Evolutionary conservation across 257 asterid genomes (phyloP).

Genomic region (Solanum sejunctum): DNA sequence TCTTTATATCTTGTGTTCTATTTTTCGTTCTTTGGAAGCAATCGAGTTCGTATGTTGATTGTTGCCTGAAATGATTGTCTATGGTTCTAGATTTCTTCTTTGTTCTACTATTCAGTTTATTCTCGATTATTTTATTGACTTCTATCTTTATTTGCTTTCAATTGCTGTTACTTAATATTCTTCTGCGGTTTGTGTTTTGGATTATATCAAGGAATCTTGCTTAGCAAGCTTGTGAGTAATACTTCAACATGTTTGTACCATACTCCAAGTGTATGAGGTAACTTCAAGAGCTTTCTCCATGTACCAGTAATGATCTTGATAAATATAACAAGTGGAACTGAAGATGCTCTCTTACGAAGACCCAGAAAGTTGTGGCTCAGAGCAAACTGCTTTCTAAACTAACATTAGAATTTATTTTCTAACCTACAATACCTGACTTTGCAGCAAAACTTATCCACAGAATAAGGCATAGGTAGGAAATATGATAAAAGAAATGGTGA

Average conservation of each 20-base stretch:
- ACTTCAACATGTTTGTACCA: not conserved
- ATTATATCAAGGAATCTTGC: not conserved
- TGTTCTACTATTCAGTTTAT: not conserved
- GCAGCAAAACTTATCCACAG: not conserved
- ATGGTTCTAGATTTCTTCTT: not conserved
- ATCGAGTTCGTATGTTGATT: not conserved
- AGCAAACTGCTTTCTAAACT: not conserved
- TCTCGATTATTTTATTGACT: not conserved
- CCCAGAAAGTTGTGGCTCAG: not conserved
- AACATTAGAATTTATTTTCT: not conserved
- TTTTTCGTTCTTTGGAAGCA: not conserved
- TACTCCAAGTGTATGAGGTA: not conserved
- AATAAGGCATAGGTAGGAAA: not conserved
- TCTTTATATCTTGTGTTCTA: not conserved
- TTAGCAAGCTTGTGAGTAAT: not conserved
- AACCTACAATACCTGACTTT: not conserved
- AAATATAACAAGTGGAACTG: not conserved
- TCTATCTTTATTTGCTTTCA: not conserved
- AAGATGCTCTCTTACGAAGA: not conserved
- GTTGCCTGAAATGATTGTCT: not conserved
- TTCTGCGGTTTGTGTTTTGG: not conserved
- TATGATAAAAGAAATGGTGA: not conserved
- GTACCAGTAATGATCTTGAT: not conserved
- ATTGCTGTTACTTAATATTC: not conserved
- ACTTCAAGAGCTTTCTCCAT: not conserved